Percentiles rank a stretch among this genome's conserved stretches.
Evolutionary conservation across 2,329 filamentous ascomycete species (phyloP).

Genomic region (Trichoderma cornu-damae): DNA sequence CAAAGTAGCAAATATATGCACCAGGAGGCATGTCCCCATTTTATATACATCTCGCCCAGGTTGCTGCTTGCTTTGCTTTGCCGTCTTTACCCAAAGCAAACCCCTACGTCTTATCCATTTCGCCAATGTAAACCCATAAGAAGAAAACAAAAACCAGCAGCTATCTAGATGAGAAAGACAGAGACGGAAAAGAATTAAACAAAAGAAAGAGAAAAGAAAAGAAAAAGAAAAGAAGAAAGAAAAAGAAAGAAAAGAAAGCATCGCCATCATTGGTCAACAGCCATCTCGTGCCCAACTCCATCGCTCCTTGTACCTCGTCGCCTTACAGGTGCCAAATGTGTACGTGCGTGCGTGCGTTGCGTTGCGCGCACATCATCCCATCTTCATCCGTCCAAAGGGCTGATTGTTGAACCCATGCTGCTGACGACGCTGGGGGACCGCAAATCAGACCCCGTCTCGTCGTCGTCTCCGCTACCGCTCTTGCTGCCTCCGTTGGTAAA

Average conservation of each 20-base stretch:
- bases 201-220: neutral
- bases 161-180: neutral
- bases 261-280: neutral
- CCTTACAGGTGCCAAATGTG: too few species aligned
- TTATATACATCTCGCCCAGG: conserved; percentile 1
- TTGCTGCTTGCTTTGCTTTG: neutral
- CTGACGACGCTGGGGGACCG: conserved; percentile 36
- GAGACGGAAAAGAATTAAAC: too few species aligned
- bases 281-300: neutral
- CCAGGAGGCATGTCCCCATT: neutral
- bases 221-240: neutral
- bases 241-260: neutral
- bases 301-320: neutral
- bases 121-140: conserved; percentile 9
- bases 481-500: conserved; percentile 29
- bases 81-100: neutral
- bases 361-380: neutral
- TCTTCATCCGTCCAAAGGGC: conserved; percentile 22
- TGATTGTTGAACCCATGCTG: conserved; percentile 35
- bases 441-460: conserved; percentile 35
- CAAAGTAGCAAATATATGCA: neutral
- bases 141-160: too few species aligned
- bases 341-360: too few species aligned
- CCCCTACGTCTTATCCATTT: conserved; percentile 4
- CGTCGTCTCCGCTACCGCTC: conserved; percentile 31